Conservation (phyloP, 495 filamentous ascomycete genomes). For the Hamigera avellanea region DNA sequence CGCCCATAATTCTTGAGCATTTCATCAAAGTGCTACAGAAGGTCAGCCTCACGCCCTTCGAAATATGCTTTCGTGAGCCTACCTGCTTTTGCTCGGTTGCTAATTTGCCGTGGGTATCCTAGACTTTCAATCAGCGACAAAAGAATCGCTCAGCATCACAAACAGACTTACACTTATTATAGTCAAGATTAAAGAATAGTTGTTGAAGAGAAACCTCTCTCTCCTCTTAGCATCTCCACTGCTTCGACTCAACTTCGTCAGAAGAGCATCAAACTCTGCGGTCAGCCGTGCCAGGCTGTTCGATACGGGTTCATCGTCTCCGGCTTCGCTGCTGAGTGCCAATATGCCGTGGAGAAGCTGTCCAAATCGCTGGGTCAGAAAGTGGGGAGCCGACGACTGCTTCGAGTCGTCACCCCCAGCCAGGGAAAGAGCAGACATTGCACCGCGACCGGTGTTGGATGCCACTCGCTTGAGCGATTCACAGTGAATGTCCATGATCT, state of each 20-base stretch:
- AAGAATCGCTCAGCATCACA: too few species aligned
- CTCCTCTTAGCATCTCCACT: slow-evolving; percentile 68
- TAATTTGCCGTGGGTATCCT: slow-evolving; percentile 68
- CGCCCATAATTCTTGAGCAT: slow-evolving; percentile 33
- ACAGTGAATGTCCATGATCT: slow-evolving; percentile 84
- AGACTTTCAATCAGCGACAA: background rate
- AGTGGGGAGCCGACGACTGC: slow-evolving; percentile 77
- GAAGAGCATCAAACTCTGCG: slow-evolving; percentile 64
- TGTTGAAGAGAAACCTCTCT: slow-evolving; percentile 84
- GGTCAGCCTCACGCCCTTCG: slow-evolving; percentile 3
- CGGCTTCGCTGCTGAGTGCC: slow-evolving; percentile 69
- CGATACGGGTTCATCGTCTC: slow-evolving; percentile 85
- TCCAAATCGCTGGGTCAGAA: slow-evolving; percentile 84
- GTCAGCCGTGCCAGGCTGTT: slow-evolving; percentile 66
- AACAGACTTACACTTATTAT: slow-evolving; percentile 56
- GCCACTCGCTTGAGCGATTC: slow-evolving; percentile 63
- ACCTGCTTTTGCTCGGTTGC: slow-evolving; percentile 58
- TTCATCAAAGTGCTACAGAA: slow-evolving; percentile 29
- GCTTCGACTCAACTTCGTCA: slow-evolving; percentile 54
- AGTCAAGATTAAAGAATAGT: slow-evolving; percentile 83
- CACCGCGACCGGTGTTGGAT: slow-evolving; percentile 37
- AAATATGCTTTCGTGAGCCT: slow-evolving; percentile 4
- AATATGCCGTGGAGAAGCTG: slow-evolving; percentile 80
- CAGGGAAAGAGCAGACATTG: slow-evolving; percentile 43
- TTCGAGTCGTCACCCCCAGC: slow-evolving; percentile 45